Evolutionary conservation across 495 filamentous ascomycete genomes (phyloP).

Genomic region (Lasiosphaeria ovina): DNA sequence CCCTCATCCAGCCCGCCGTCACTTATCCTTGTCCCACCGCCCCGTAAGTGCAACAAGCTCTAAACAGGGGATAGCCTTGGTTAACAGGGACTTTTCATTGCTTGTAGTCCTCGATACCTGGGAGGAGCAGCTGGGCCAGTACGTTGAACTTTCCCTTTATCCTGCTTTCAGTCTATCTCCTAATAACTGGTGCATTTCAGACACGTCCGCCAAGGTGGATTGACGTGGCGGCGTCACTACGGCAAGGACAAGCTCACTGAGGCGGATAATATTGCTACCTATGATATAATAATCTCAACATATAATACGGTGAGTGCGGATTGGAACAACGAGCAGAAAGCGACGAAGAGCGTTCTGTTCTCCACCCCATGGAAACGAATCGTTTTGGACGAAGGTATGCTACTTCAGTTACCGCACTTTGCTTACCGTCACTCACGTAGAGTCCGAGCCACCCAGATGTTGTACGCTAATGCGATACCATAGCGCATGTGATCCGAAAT

Average conservation of each 20-base stretch:
- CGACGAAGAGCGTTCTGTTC: slow-evolving; percentile 24
- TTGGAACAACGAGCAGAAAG: slow-evolving; percentile 21
- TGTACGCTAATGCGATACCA: not conserved
- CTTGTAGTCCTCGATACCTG: slow-evolving; percentile 34
- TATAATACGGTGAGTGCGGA: slow-evolving; percentile 41
- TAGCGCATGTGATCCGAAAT: slow-evolving; percentile 45
- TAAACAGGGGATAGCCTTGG: not conserved
- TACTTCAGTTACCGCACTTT: no score
- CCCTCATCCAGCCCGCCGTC: not conserved
- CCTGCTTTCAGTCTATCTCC: not conserved
- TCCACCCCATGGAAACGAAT: slow-evolving; percentile 37
- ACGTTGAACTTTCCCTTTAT: slow-evolving; percentile 1
- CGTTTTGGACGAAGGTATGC: slow-evolving; percentile 49
- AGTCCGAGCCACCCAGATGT: not conserved
- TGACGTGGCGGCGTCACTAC: slow-evolving; percentile 34
- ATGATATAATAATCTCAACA: slow-evolving; percentile 37
- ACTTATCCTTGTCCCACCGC: slow-evolving; percentile 38
- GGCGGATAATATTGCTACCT: slow-evolving; percentile 9
- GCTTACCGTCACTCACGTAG: no score
- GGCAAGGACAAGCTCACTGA: slow-evolving; percentile 25
- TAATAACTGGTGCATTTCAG: no score
- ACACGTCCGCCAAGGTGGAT: slow-evolving; percentile 25
- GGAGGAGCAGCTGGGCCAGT: slow-evolving; percentile 34
- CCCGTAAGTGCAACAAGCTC: slow-evolving; percentile 24
- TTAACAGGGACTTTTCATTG: not conserved